Evolutionary conservation across 2,329 filamentous ascomycete genomes (phyloP).

Genomic region (Verticillium dahliae): DNA sequence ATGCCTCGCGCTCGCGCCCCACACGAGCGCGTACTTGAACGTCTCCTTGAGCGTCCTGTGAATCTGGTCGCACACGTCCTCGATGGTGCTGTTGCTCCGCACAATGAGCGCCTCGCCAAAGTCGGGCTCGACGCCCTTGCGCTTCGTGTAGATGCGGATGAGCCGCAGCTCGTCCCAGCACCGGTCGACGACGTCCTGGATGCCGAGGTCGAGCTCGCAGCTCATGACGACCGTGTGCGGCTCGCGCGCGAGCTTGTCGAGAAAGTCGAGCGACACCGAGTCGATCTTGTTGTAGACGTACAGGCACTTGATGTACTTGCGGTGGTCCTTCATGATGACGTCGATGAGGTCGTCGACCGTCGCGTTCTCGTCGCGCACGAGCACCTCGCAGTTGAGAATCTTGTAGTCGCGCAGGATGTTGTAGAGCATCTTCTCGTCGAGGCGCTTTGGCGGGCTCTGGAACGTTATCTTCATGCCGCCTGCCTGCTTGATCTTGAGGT

Average conservation of each 20-base stretch:
- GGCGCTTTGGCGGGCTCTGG: constrained; percentile 74
- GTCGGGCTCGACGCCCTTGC: constrained; percentile 84
- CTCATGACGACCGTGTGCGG: constrained; percentile 95
- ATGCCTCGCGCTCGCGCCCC: constrained; percentile 94
- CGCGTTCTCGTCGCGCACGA: constrained; percentile 88
- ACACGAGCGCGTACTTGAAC: constrained; percentile 97
- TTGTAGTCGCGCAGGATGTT: constrained; percentile 99
- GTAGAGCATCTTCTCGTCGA: constrained; percentile 97
- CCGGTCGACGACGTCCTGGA: constrained; percentile 86
- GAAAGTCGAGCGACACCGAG: constrained; percentile 84
- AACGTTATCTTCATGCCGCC: constrained; percentile 99
- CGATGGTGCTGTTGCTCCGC: constrained; percentile 77
- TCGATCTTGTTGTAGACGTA: constrained; percentile 99
- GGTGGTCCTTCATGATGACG: constrained; percentile 97
- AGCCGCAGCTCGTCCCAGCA: constrained; percentile 91
- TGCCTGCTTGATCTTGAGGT: constrained; percentile 90
- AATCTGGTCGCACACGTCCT: constrained; percentile 94
- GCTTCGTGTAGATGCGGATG: constrained; percentile 93
- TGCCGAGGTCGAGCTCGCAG: constrained; percentile 90
- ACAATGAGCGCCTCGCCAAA: constrained; percentile 93
- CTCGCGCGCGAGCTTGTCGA: constrained; percentile 87
- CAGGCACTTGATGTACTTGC: constrained; percentile 90
- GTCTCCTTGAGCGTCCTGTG: constrained; percentile 94
- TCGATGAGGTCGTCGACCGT: constrained; percentile 99
- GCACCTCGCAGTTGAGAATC: constrained; percentile 93